phyloP scores from a whole-genome alignment of 805 yeast genomes.

The Myxozyma melibiosi region DNA sequence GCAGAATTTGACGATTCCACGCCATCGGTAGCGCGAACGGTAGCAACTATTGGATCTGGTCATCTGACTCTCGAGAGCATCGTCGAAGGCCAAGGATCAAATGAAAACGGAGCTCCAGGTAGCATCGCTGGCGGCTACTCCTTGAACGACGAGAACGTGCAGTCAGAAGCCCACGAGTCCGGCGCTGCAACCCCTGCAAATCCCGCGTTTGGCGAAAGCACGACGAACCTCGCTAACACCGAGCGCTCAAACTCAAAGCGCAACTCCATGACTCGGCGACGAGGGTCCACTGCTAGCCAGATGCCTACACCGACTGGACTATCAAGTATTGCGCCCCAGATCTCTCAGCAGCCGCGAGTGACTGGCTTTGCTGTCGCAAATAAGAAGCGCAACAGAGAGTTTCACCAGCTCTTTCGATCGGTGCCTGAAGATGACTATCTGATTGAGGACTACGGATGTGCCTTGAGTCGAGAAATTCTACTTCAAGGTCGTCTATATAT shows the following conservation, averaged over 20 bases:
- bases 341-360: conserved; percentile 13
- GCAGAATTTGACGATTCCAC: conserved; percentile 17
- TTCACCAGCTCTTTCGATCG: conserved; percentile 71
- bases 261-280: conserved; percentile 14
- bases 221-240: too few species aligned
- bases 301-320: not conserved
- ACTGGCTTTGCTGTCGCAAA: conserved; percentile 51
- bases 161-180: too few species aligned
- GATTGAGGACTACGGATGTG: conserved; percentile 88
- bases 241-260: conserved; percentile 1
- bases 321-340: not conserved
- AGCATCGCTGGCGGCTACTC: too few species aligned
- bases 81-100: not conserved
- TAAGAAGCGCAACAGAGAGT: conserved; percentile 66
- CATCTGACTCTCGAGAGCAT: conserved; percentile 38
- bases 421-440: conserved; percentile 70
- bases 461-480: conserved; percentile 80
- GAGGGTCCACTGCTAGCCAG: conserved; percentile 21
- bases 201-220: not conserved
- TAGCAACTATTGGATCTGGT: conserved; percentile 41
- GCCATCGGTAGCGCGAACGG: conserved; percentile 32
- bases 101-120: not conserved
- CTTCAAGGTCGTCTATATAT: conserved; percentile 86
- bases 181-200: too few species aligned
- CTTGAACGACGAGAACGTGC: too few species aligned